Conservation (phyloP, 108 stramenopile species). For the Conticribra weissflogii region DNA sequence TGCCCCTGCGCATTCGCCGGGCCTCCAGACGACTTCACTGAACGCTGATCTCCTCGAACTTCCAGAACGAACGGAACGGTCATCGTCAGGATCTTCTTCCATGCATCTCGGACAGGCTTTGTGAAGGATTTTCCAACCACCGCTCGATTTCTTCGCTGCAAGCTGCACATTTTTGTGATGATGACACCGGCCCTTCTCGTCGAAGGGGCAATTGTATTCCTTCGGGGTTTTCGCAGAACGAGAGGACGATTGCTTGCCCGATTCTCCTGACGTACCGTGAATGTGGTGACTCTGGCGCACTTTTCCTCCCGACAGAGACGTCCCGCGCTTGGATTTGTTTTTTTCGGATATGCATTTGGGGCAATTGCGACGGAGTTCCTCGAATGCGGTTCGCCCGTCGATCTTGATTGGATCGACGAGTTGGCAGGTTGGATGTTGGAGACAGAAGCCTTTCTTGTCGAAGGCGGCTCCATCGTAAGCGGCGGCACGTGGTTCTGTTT, state of each 20-base stretch:
- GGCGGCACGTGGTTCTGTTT: background rate
- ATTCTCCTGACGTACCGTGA: background rate
- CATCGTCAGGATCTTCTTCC: background rate
- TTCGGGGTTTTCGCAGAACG: background rate
- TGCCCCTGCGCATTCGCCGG: conserved; percentile 3
- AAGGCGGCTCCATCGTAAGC: conserved; percentile 10
- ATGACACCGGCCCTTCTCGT: conserved; percentile 12
- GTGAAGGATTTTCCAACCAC: conserved; percentile 13
- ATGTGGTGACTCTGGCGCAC: conserved; percentile 1
- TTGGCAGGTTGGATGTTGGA: background rate
- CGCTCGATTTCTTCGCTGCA: conserved; percentile 7
- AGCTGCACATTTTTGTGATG: conserved; percentile 10
- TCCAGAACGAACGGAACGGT: background rate
- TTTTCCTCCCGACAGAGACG: conserved; percentile 8
- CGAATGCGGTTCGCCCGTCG: conserved; percentile 5
- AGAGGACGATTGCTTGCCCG: background rate
- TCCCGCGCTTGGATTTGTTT: conserved; percentile 8
- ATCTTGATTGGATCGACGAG: conserved; percentile 2
- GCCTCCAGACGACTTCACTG: background rate
- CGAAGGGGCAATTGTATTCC: conserved; percentile 9
- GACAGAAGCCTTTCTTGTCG: conserved; percentile 15
- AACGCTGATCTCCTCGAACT: conserved; percentile 6
- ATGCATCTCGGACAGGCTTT: conserved; percentile 12
- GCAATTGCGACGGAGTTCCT: conserved; percentile 3
- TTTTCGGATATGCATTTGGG: conserved; percentile 7